Evolutionary conservation across 257 asterid species (phyloP), one percentile per base, ranked within the genome.

Genomic region (Asclepias syriaca): DNA sequence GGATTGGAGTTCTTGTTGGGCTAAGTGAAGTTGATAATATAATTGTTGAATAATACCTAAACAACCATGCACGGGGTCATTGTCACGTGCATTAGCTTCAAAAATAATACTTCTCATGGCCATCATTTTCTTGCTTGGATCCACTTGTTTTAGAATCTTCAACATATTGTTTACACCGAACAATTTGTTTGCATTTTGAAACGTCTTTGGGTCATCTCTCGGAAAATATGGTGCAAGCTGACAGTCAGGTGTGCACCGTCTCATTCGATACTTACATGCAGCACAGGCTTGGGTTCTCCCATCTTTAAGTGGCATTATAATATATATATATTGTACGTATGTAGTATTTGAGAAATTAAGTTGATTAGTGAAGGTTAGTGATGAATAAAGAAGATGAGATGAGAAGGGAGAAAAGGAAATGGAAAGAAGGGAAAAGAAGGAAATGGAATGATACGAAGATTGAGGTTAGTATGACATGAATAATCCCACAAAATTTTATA

Each of bases 201-300:
- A 92, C 79, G 85, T 84, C 51, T 88, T 84, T 0, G 89, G 95
- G 51, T 88, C 93, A 57, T 90, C 98, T 13, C 97, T 93, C 1
- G 98, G 98, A 56, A 92, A 92, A 54, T 85, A 88, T 0, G 97
- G 97, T 0, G 98, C 97, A 5, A 92, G 92, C 6, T 84, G 91
- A 78, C 98, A 92, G 72, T 87, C 91, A 2, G 91, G 74, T 6
- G 76, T 84, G 86, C 98, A 92, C 68, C 94, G 77, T 68, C 95
- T 77, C 61, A 97, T 79, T 43, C 88, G 98, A 77, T 86, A 92
- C 86, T 88, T 92, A 79, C 98, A 92, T 32, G 96, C 96, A 2
- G 98, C 98, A 75, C 96, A 92, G 50, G 98, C 98, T 72, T 89
- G 96, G 83, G 92, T 89, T 75, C 89, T 88, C n/a, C n/a, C n/a